phyloP scores from a whole-genome alignment of 2,329 filamentous ascomycete genomes.

The Emydomyces testavorans region DNA sequence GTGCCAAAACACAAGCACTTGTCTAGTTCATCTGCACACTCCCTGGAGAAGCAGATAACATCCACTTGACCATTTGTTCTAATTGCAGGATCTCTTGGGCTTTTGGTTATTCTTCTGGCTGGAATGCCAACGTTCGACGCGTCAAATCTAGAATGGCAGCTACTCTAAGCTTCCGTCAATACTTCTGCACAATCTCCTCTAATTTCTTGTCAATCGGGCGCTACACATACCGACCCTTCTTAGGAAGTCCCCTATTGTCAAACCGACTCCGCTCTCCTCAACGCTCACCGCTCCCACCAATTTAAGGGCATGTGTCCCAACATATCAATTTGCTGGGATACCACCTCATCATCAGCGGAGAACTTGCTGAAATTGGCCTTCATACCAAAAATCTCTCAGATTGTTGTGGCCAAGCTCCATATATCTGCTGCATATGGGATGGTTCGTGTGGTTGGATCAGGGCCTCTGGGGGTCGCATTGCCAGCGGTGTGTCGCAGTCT shows the following conservation, averaged over 20 bases:
- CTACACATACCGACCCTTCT: conserved; percentile 14
- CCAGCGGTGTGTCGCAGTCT: too few relatives aligned
- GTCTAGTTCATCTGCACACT: background rate
- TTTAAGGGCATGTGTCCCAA: conserved; percentile 16
- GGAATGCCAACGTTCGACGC: conserved; percentile 40
- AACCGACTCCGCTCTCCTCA: conserved; percentile 16
- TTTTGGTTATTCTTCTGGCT: conserved; percentile 19
- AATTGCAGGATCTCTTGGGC: conserved; percentile 10
- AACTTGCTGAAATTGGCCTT: conserved; percentile 17
- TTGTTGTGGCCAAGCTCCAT: conserved; percentile 20
- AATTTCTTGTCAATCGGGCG: conserved; percentile 17
- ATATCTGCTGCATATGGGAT: conserved; percentile 22
- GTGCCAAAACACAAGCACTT: too few relatives aligned
- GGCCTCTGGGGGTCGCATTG: too few relatives aligned
- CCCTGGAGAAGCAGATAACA: background rate
- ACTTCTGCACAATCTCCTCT: conserved; percentile 16
- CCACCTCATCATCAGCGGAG: conserved; percentile 1
- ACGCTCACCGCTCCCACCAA: conserved; percentile 18
- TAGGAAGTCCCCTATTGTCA: conserved; percentile 12
- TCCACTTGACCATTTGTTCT: conserved; percentile 16
- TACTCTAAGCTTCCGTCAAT: conserved; percentile 14
- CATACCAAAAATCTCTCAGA: conserved; percentile 25
- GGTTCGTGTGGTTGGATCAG: conserved; percentile 9
- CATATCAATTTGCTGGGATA: conserved; percentile 14
- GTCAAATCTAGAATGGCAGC: conserved; percentile 21